Base-by-base conservation (phyloP, 1,284 basidiomycete species). In the Sphaerobolus stellatus region DNA sequence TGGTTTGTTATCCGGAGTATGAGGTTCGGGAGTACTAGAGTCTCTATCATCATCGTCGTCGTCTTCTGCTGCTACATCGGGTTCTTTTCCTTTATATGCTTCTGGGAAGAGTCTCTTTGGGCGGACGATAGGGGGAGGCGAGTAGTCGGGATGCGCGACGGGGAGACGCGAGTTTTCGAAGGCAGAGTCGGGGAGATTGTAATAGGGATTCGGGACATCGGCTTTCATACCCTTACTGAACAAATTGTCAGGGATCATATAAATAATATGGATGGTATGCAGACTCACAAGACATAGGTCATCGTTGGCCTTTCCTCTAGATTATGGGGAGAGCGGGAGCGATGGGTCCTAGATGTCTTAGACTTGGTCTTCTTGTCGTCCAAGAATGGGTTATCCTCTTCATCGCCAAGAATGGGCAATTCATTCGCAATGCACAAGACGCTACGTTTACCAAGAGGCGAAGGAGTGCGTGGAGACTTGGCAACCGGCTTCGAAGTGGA, bases 71-170 rank as follows among this genome's bases (percentile, higher is more conserved):
- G 45, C 41, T 29, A 22, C 25, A 33, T 52, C 38, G 33, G 46
- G 33, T 29, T 25, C 24, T 52, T 40, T 28, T 52, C 22, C 3
- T 38, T 38, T 20, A 14, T 56, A 45, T 40, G 58, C 56, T 38
- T 58, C 56, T 5, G 57, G 27, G 52, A 64, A 64, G 14, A 63
- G 57, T 13, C 55, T 41, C 49, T 56, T 58, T 4, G 63, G 61
- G n/a, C 58, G 56, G 18, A 55, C 54, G 16, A 50, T 30, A 18
- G 62, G 62, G n/a, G 58, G 53, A 18, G 63, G 63, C 27, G 58
- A 59, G 52, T 58, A 65, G 30, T 65, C 62, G 8, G 63, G 62
- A 49, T 65, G 59, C 13, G 57, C 53, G 31, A 62, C 41, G 25
- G 63, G 63, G 31, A 65, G 59, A 22, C 56, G 52, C 16, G 62